Base-by-base conservation (phyloP, 306 rosid species). In the Cajanus cajan region DNA sequence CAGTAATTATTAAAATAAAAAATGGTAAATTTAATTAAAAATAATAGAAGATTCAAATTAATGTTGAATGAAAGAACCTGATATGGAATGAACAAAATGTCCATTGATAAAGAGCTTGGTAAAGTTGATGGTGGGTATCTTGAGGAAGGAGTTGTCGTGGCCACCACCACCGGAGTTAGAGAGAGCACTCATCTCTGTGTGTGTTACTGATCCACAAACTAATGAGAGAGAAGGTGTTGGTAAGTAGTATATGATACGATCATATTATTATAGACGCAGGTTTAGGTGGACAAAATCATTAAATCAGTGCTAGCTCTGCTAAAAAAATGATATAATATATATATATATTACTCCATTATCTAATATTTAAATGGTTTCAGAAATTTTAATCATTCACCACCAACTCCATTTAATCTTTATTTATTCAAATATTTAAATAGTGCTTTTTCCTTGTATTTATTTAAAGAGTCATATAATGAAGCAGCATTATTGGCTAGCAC, bases 71-170 rank as follows among this genome's bases (percentile, higher is more conserved):
- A 2, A 43, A 15, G 34, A 57, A 92, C 97, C 97, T 89, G 93
- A 89, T 69, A 90, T 0, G 5, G 98, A 83, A 69, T 93, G 89
- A 36, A 89, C 88, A 78, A 90, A 93, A 15, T 91, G 45, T 69
- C 98, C 98, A 85, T 91, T 86, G 79, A 93, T 88, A 92, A 93
- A 91, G 55, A 91, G 88, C 80, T 93, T 88, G 7, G 97, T 93
- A 80, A 88, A 93, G 79, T 87, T 91, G 74, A 93, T 82, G 21
- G 78, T 72, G 7, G 96, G 89, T 1, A 73, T 73, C 22, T 34
- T 48, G 15, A 11, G 0, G 37, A 71, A 36, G 44, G 64, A 44
- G 15, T 14, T 18, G 34, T 18, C 10, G 11, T 54, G 8, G 57
- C 11, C 57, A 67, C 54, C 24, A n/a, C n/a, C n/a, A 22, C 2